Evolutionary conservation across 1,284 basidiomycete species (phyloP).

Genomic region (Ustilago nuda): DNA sequence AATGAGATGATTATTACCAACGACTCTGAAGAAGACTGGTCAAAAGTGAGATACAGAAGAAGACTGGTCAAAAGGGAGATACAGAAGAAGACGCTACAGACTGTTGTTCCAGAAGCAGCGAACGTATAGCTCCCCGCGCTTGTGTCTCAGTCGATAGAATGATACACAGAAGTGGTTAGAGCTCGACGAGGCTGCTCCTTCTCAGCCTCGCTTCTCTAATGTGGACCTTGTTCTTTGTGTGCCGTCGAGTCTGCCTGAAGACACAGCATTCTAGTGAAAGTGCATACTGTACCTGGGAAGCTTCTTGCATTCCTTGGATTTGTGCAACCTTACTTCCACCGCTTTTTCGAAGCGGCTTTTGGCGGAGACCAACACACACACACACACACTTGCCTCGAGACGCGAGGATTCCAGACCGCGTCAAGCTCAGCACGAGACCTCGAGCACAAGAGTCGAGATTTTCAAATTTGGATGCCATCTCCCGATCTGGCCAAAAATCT

Average conservation of each 20-base stretch:
- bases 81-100: background rate
- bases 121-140: background rate
- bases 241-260: background rate
- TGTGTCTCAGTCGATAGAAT: background rate
- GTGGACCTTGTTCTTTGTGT: background rate
- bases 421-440: slow-evolving; percentile 11
- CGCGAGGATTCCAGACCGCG: slow-evolving; percentile 4
- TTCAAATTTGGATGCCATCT: background rate
- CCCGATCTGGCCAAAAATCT: slow-evolving; percentile 3
- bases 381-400: background rate
- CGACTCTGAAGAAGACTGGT: background rate
- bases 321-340: background rate
- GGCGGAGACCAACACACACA: slow-evolving; percentile 1
- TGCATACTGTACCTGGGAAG: background rate
- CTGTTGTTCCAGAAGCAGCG: background rate
- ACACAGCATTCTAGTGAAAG: background rate
- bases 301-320: background rate
- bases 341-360: background rate
- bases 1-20: too few relatives aligned
- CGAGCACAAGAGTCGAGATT: background rate
- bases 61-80: background rate
- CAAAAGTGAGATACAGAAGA: background rate
- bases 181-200: background rate
- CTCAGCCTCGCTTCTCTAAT: background rate
- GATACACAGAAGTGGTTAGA: background rate